A percentile compares a stretch with the other conserved stretches of the same genome.
Conservation (phyloP, 495 filamentous ascomycete species). For the Pyronema omphalodes region DNA sequence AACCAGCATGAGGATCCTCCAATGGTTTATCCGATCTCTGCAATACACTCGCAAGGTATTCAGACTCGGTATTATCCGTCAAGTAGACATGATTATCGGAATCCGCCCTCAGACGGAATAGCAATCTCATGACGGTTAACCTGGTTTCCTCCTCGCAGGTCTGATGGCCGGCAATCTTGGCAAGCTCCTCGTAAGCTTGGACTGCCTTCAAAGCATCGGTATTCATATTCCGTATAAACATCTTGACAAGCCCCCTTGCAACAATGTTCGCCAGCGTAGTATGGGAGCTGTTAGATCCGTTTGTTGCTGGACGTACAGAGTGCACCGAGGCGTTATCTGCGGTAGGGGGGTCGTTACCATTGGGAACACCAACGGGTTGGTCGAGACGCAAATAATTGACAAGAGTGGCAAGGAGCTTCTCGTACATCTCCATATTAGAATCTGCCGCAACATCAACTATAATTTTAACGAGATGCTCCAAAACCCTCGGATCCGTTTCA, state of each 20-base stretch:
- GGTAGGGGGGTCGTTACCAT: background rate
- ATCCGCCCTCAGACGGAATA: constrained; percentile 72
- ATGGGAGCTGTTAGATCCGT: constrained; percentile 10
- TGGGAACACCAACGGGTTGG: background rate
- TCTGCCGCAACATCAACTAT: constrained; percentile 34
- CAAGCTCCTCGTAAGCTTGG: constrained; percentile 35
- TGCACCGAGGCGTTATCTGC: background rate
- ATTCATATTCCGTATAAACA: constrained; percentile 44
- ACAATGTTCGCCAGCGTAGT: constrained; percentile 34
- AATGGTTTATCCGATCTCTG: constrained; percentile 38
- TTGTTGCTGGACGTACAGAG: constrained; percentile 12
- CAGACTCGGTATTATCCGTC: constrained; percentile 43
- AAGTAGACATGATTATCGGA: constrained; percentile 54
- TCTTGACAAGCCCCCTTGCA: constrained; percentile 36
- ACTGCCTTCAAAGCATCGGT: constrained; percentile 33
- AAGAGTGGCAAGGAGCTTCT: constrained; percentile 33
- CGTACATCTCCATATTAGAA: constrained; percentile 33
- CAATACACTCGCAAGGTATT: constrained; percentile 50
- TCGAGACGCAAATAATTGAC: constrained; percentile 18
- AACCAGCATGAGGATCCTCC: constrained; percentile 1
- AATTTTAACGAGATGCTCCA: constrained; percentile 31
- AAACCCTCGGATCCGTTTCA: constrained; percentile 32
- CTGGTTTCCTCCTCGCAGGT: constrained; percentile 46
- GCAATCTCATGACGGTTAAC: constrained; percentile 60
- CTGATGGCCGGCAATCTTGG: constrained; percentile 39